phyloP scores from a whole-genome alignment of 106 monocot genomes.

The Alisma plantagoaquatica region DNA sequence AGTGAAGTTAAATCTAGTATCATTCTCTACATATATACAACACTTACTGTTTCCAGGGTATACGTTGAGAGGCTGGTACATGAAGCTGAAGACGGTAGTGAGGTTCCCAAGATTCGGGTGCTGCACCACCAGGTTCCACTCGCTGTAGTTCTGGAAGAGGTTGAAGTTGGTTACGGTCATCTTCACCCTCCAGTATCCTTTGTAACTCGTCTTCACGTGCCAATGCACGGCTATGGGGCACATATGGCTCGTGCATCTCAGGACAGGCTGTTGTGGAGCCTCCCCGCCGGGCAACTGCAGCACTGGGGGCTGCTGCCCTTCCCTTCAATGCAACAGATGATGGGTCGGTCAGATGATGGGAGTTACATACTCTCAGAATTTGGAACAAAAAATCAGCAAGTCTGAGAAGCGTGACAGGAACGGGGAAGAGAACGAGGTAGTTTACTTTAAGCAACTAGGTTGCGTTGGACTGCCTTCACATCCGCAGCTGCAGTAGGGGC shows the following conservation, averaged over 20 bases:
- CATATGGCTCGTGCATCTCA: conserved; percentile 66
- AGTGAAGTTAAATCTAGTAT: not conserved
- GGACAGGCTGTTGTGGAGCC: not conserved
- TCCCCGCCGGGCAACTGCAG: conserved; percentile 6
- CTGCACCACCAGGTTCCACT: conserved; percentile 78
- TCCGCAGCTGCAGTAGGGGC: conserved; percentile 65
- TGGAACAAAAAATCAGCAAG: too few relatives aligned
- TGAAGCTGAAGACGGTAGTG: conserved; percentile 61
- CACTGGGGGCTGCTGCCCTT: conserved; percentile 1
- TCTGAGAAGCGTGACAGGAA: too few relatives aligned
- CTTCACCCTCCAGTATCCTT: conserved; percentile 84
- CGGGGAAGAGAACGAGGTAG: not conserved
- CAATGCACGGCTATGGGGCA: conserved; percentile 79
- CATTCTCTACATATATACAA: not conserved
- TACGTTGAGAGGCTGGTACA: conserved; percentile 31
- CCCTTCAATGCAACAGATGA: conserved; percentile 9
- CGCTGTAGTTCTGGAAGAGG: conserved; percentile 56
- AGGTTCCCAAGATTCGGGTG: conserved; percentile 61
- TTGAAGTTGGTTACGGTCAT: conserved; percentile 70
- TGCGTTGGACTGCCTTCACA: conserved; percentile 21
- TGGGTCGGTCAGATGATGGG: too few relatives aligned
- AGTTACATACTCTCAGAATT: too few relatives aligned
- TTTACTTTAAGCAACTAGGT: conserved; percentile 30
- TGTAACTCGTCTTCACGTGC: conserved; percentile 74
- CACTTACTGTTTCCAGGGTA: conserved; percentile 50